These are phyloP conservation scores for Whalleya microplaca DNA, from an alignment of 2,329 filamentous ascomycete species.

Conservation along the genomic window DNA sequence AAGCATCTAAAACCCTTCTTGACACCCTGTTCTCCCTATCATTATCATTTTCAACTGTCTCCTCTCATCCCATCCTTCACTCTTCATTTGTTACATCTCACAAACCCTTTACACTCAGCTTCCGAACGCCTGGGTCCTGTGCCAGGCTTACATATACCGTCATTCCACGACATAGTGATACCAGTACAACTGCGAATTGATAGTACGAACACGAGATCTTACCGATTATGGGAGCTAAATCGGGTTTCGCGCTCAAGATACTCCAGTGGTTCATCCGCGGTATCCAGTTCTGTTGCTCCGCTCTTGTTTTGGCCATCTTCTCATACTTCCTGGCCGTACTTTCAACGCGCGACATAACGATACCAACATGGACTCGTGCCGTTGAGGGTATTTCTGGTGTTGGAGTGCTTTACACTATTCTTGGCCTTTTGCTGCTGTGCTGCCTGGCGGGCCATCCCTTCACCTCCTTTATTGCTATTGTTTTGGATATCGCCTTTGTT, in stretches of 20 bases:
- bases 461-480: conserved; percentile 72
- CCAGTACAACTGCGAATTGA: conserved; percentile 14
- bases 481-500: conserved; percentile 77
- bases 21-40: conserved; percentile 12
- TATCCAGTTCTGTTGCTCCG: conserved; percentile 73
- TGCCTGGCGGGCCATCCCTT: conserved; percentile 76
- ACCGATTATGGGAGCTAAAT: conserved; percentile 59
- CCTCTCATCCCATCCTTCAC: conserved; percentile 6
- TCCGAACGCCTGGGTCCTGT: conserved; percentile 10
- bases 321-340: conserved; percentile 83
- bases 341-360: conserved; percentile 63
- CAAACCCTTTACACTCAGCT: conserved; percentile 1
- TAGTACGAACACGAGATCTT: conserved; percentile 6
- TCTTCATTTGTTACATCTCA: conserved; percentile 4
- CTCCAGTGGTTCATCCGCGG: conserved; percentile 72
- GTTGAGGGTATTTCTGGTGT: conserved; percentile 79
- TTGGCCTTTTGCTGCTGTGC: conserved; percentile 76
- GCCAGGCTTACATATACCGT: conserved; percentile 3
- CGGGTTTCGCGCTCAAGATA: conserved; percentile 67
- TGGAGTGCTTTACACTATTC: conserved; percentile 73
- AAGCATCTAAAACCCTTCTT: conserved; percentile 10
- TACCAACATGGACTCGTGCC: conserved; percentile 69
- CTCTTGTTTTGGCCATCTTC: conserved; percentile 77
- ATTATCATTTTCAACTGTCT: conserved; percentile 2
- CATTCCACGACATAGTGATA: conserved; percentile 6